Evolutionary conservation across 257 asterid genomes (phyloP).

Genomic region (Solanum ahanhuiri): DNA sequence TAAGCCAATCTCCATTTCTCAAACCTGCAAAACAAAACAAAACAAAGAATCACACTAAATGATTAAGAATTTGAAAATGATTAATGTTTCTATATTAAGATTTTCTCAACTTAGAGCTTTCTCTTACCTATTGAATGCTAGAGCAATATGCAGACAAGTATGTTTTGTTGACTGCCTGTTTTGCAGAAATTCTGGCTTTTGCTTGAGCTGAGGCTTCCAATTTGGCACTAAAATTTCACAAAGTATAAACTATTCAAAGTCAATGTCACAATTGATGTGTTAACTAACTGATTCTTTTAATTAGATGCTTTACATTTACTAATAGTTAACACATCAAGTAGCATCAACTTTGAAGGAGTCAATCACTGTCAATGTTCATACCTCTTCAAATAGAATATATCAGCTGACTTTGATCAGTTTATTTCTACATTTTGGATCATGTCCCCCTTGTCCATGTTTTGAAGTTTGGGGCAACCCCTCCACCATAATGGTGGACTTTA

Average conservation of each 20-base stretch:
- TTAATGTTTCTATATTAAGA: too few relatives aligned
- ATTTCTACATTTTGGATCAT: too few relatives aligned
- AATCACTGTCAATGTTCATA: too few relatives aligned
- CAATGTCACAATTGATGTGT: not conserved
- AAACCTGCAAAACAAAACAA: not conserved
- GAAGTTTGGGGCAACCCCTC: too few relatives aligned
- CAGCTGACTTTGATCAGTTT: too few relatives aligned
- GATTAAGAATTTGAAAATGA: not conserved
- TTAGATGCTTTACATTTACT: not conserved
- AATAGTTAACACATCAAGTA: not conserved
- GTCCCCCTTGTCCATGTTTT: too few relatives aligned
- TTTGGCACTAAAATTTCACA: not conserved
- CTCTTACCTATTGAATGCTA: not conserved
- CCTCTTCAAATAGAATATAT: too few relatives aligned
- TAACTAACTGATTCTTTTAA: not conserved
- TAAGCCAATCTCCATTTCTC: not conserved
- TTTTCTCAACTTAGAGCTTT: not conserved
- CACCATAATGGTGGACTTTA: too few relatives aligned
- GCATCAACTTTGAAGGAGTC: not conserved
- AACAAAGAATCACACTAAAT: not conserved
- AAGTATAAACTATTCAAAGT: not conserved
- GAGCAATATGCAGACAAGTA: not conserved
- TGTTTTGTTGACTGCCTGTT: too few relatives aligned
- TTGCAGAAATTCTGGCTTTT: not conserved
- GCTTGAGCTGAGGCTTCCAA: not conserved